Evolutionary conservation across 768 basidiomycete species (phyloP), one percentile per base, ranked within the genome.

Genomic region (Kwoniella sp.): DNA sequence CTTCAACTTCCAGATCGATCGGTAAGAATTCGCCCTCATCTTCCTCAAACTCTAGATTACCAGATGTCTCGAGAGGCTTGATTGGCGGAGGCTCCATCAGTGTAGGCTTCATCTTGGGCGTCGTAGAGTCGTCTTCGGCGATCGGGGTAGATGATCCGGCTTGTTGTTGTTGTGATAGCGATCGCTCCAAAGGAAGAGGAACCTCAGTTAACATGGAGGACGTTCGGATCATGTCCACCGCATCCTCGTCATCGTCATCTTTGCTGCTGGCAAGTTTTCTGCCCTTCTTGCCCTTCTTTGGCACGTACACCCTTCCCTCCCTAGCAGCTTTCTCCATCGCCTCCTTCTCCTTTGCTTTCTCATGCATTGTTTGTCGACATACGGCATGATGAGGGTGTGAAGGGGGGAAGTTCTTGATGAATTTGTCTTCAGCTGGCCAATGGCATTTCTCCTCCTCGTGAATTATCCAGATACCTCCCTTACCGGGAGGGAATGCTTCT

Each of bases 391-490:
- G 75, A 31, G 69, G 69, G 52, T 77, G 75, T 1, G 65, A 65
- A 17, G 66, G 31, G 1, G 73, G 73, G 51, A 77, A 74, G 57
- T 74, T 77, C 68, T 77, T 77, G 69, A 74, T 73, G 54, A 77
- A 77, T 48, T 74, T 74, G 63, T 74, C 67, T 50, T 74, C 72
- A 5, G 69, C 59, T 5, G 73, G 73, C 73, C 73, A 77, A 50
- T 77, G 75, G 37, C 69, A 69, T 52, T 73, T 72, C 41, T 77
- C 75, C 26, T 74, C 73, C 34, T 75, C 73, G 38, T 73, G 69
- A 26, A 78, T 78, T 45, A 75, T 68, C 76, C 76, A 78, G 38
- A 78, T 75, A 48, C 74, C 74, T 9, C 76, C 76, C 50, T 78
- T 78, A 38, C 76, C 76, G 8, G 74, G 67, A 15, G 76, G 74